Conservation (phyloP, 495 filamentous ascomycete genomes). For the Aspergillus cristatus region DNA sequence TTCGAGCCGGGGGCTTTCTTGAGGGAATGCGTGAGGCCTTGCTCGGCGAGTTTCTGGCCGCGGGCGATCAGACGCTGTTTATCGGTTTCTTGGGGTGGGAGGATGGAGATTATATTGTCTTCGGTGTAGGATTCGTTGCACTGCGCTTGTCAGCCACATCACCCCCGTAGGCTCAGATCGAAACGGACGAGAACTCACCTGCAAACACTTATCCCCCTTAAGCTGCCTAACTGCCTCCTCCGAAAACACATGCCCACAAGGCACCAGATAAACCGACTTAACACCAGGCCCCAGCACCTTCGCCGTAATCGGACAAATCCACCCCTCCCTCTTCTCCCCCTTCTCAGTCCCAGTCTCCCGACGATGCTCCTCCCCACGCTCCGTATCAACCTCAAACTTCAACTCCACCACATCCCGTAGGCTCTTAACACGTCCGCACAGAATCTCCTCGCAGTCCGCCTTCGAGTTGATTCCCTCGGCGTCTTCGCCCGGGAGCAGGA, state of each 20-base stretch:
- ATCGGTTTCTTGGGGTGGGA: constrained; percentile 62
- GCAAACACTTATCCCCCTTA: constrained; percentile 49
- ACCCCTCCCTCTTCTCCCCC: constrained; percentile 44
- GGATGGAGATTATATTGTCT: constrained; percentile 75
- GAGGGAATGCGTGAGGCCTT: constrained; percentile 73
- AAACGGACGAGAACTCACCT: constrained; percentile 36
- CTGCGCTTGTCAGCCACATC: too few species aligned
- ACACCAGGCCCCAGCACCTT: constrained; percentile 74
- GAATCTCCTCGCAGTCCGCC: constrained; percentile 56
- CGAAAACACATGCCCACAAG: constrained; percentile 91
- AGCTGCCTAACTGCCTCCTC: constrained; percentile 78
- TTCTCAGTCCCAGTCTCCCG: constrained; percentile 23
- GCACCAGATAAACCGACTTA: constrained; percentile 82
- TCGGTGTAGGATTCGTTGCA: constrained; percentile 67
- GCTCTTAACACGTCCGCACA: constrained; percentile 63
- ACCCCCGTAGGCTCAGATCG: too few species aligned
- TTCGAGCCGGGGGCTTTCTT: constrained; percentile 68
- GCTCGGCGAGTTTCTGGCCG: constrained; percentile 52
- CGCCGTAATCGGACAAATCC: constrained; percentile 80
- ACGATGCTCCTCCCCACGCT: constrained; percentile 25
- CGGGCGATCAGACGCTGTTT: constrained; percentile 59
- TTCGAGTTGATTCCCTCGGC: constrained; percentile 40
- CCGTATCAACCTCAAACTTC: constrained; percentile 56
- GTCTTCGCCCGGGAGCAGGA: constrained; percentile 59
- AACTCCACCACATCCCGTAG: constrained; percentile 86